Percentiles rank a stretch among this genome's conserved stretches.
Conservation (phyloP, 352 stramenopile genomes). For the Phytophthora nicotianae region DNA sequence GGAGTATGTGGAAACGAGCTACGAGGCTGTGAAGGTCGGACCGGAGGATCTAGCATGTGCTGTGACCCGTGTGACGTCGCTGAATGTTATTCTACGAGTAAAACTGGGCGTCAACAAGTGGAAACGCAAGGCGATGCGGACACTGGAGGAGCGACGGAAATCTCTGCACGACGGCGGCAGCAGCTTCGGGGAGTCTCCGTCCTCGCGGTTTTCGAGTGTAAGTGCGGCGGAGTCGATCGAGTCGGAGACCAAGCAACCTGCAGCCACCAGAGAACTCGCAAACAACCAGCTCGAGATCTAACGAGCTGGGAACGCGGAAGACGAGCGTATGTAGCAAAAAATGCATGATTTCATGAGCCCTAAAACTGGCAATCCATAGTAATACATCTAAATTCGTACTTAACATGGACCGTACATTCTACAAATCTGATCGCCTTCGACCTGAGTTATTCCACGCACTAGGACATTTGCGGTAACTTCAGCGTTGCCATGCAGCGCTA, state of each 20-base stretch:
- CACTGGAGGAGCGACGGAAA: conserved; percentile 53
- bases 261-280: conserved; percentile 8
- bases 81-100: conserved; percentile 77
- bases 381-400: conserved; percentile 22
- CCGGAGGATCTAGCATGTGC: conserved; percentile 67
- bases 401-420: conserved; percentile 4
- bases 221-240: conserved; percentile 35
- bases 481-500: conserved; percentile 30
- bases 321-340: conserved; percentile 18
- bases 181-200: conserved; percentile 27
- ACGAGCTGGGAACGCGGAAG: not conserved
- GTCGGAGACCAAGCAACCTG: conserved; percentile 26
- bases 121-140: conserved; percentile 71
- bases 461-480: not conserved
- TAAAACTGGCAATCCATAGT: conserved; percentile 16
- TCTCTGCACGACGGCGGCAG: conserved; percentile 32
- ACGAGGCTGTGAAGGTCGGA: conserved; percentile 62
- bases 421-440: not conserved
- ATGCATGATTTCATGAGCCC: conserved; percentile 8
- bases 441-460: conserved; percentile 26
- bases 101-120: conserved; percentile 82
- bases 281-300: conserved; percentile 61
- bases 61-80: conserved; percentile 75
- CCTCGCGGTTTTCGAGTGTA: conserved; percentile 28
- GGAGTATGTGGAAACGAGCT: conserved; percentile 54